A percentile compares a stretch with the other conserved stretches of the same genome.
phyloP scores from a whole-genome alignment of 1,284 basidiomycete species.

The Cutaneotrichosporon sp. region DNA sequence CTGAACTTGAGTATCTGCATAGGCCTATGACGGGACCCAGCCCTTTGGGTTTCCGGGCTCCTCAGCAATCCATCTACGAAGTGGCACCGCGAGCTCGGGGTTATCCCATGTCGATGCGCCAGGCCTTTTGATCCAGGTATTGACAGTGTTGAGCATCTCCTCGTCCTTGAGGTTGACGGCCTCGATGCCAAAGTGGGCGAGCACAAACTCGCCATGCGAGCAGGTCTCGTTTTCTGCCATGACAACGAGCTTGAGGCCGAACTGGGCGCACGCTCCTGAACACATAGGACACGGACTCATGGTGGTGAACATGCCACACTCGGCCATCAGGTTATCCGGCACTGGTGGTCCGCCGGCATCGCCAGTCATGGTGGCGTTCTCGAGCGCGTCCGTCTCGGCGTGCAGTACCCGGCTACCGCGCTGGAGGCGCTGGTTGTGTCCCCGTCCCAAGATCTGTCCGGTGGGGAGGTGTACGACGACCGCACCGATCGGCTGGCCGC shows the following conservation, averaged over 20 bases:
- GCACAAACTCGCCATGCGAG: not conserved
- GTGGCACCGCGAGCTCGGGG: not conserved
- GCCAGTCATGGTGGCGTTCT: slow-evolving; percentile 28
- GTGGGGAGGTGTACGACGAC: slow-evolving; percentile 39
- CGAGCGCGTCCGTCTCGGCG: slow-evolving; percentile 38
- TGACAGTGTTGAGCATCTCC: not conserved
- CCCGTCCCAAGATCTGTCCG: slow-evolving; percentile 29
- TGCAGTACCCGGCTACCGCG: slow-evolving; percentile 31
- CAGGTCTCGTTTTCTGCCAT: slow-evolving; percentile 8
- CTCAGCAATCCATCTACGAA: not conserved
- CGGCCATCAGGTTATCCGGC: slow-evolving; percentile 18
- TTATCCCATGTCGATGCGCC: not conserved
- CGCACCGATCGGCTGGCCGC: slow-evolving; percentile 38
- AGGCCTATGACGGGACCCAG: not conserved
- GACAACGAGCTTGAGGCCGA: slow-evolving; percentile 4
- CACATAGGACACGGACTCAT: slow-evolving; percentile 36
- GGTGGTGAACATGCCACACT: slow-evolving; percentile 38
- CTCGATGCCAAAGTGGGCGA: not conserved
- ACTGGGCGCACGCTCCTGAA: slow-evolving; percentile 3
- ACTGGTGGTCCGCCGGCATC: slow-evolving; percentile 24
- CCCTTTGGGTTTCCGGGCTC: not conserved
- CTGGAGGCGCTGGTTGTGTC: slow-evolving; percentile 38
- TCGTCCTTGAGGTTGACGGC: not conserved
- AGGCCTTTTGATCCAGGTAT: not conserved
- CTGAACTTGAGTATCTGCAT: not conserved